These are phyloP conservation scores for Echium plantagineum DNA, from an alignment of 257 asterid species.

Conservation along the genomic window DNA sequence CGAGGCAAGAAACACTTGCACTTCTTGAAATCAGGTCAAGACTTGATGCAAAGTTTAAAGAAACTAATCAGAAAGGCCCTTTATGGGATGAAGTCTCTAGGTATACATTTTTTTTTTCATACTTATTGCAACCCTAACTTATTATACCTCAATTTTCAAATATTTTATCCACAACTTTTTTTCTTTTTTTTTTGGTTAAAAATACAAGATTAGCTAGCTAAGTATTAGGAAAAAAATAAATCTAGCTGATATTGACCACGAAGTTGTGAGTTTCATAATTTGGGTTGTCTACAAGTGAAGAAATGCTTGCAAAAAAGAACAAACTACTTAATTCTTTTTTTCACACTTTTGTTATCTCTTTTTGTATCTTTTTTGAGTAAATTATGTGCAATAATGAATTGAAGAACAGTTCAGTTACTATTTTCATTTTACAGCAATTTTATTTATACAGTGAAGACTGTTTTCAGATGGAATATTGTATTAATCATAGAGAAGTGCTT, in stretches of 20 bases:
- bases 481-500: neutral
- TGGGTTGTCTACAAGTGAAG: neutral
- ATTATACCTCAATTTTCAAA: neutral
- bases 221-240: neutral
- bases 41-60: constrained; percentile 83
- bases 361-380: neutral
- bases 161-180: neutral
- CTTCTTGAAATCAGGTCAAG: constrained; percentile 95
- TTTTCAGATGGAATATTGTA: neutral
- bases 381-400: neutral
- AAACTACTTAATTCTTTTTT: neutral
- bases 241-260: constrained; percentile 3
- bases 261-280: neutral
- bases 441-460: neutral
- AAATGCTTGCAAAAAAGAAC: too few species aligned
- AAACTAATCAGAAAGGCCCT: constrained; percentile 92
- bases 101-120: constrained; percentile 17
- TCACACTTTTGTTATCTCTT: neutral
- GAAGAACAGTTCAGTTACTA: neutral
- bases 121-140: neutral
- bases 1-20: constrained; percentile 88
- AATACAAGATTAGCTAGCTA: too few species aligned
- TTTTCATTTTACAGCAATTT: neutral
- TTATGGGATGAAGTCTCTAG: constrained; percentile 97
- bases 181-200: too few species aligned